phyloP scores from a whole-genome alignment of 768 basidiomycete genomes.

The Psilocybe tampanensis region DNA sequence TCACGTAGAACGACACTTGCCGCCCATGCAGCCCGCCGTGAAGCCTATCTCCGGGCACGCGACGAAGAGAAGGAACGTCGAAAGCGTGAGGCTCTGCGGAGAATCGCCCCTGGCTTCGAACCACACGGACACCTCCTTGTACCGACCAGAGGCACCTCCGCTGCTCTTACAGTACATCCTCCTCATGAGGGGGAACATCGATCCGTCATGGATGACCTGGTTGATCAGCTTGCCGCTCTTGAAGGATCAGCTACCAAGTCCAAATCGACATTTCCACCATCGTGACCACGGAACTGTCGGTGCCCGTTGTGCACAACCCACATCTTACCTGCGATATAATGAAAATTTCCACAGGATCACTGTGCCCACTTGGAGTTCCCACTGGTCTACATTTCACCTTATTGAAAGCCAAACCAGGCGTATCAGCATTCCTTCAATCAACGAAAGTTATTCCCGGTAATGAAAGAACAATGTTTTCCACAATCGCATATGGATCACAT shows the following conservation, averaged over 20 bases:
- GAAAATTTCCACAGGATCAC: no score
- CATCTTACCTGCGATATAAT: no score
- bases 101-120: slow-evolving; percentile 86
- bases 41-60: slow-evolving; percentile 68
- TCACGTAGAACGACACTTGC: slow-evolving; percentile 69
- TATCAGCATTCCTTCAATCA: no score
- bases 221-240: slow-evolving; percentile 78
- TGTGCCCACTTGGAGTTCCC: no score
- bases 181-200: slow-evolving; percentile 16
- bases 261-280: neutral
- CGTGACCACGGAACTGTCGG: neutral
- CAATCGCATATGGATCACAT: no score
- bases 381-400: no score
- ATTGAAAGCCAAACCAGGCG: no score
- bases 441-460: no score
- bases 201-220: slow-evolving; percentile 81
- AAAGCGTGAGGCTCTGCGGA: slow-evolving; percentile 67
- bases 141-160: slow-evolving; percentile 36
- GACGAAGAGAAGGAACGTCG: slow-evolving; percentile 76
- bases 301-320: no score
- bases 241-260: slow-evolving; percentile 30
- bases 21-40: slow-evolving; percentile 65
- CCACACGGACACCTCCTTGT: slow-evolving; percentile 62
- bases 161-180: neutral
- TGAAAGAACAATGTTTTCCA: no score